Conservation (phyloP, 1,139 yeast genomes). For the Blastobotrys ciferrii region DNA sequence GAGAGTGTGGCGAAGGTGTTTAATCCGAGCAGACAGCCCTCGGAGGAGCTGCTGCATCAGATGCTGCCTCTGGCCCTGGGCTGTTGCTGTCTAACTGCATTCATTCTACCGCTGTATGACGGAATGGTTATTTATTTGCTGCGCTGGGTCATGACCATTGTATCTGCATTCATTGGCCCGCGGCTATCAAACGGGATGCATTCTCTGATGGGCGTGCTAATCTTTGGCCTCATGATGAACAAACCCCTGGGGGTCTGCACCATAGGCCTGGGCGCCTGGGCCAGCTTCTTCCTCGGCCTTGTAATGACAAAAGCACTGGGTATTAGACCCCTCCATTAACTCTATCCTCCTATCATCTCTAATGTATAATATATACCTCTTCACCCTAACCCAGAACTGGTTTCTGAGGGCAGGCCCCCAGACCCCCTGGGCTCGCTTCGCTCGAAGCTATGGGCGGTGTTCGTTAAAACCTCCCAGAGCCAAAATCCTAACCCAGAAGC, state of each 20-base stretch:
- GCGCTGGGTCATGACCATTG: conserved; percentile 26
- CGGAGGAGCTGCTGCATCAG: conserved; percentile 18
- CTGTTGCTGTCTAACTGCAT: conserved; percentile 24
- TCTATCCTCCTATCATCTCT: neutral
- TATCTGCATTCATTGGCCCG: conserved; percentile 27
- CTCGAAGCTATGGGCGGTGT: too few species aligned
- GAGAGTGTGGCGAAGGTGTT: conserved; percentile 15
- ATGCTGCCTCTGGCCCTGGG: conserved; percentile 24
- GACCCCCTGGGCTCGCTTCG: too few species aligned
- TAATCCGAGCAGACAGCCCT: conserved; percentile 5
- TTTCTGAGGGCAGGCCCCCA: too few species aligned
- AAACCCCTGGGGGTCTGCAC: conserved; percentile 27
- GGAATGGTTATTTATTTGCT: conserved; percentile 20
- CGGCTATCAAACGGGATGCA: conserved; percentile 23
- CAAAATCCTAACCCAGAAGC: too few species aligned
- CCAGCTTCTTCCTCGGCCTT: conserved; percentile 23
- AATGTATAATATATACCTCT: neutral
- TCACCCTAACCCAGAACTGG: neutral
- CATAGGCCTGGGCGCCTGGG: conserved; percentile 26
- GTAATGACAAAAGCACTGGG: conserved; percentile 25
- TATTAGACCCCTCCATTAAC: neutral
- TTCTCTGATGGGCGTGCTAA: conserved; percentile 26
- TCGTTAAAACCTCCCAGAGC: too few species aligned
- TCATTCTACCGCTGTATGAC: conserved; percentile 26
- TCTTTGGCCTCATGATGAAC: conserved; percentile 27